These are phyloP conservation scores for Metarhizium robertsii DNA, from an alignment of 2,329 filamentous ascomycete genomes.

Conservation along the genomic window DNA sequence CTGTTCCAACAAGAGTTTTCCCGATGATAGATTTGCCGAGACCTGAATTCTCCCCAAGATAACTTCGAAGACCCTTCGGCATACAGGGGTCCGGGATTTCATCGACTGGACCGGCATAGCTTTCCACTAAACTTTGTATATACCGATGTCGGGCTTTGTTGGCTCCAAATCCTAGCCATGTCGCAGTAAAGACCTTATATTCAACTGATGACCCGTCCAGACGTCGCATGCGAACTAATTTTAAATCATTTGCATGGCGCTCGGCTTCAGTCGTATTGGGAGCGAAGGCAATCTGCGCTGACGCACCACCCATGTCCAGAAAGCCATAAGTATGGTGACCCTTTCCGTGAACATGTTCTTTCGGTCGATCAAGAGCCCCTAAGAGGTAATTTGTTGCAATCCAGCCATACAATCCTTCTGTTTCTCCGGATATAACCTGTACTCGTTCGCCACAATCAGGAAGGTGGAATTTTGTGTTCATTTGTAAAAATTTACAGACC, in stretches of 20 bases:
- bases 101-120: slow-evolving; percentile 45
- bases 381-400: slow-evolving; percentile 93
- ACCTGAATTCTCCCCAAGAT: slow-evolving; percentile 50
- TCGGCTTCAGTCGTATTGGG: slow-evolving; percentile 84
- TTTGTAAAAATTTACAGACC: slow-evolving; percentile 73
- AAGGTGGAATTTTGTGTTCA: slow-evolving; percentile 70
- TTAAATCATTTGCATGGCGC: slow-evolving; percentile 84
- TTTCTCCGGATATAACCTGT: slow-evolving; percentile 91
- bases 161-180: slow-evolving; percentile 96
- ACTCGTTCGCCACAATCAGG: slow-evolving; percentile 87
- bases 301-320: slow-evolving; percentile 95
- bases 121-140: slow-evolving; percentile 63
- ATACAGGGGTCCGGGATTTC: slow-evolving; percentile 89
- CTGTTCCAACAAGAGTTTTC: slow-evolving; percentile 66
- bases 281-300: slow-evolving; percentile 94
- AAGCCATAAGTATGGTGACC: slow-evolving; percentile 94
- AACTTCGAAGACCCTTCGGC: slow-evolving; percentile 65
- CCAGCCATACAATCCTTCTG: slow-evolving; percentile 94
- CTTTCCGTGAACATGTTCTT: slow-evolving; percentile 71
- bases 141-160: slow-evolving; percentile 85
- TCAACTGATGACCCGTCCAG: slow-evolving; percentile 70
- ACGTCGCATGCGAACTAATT: slow-evolving; percentile 73
- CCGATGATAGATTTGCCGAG: slow-evolving; percentile 19
- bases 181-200: slow-evolving; percentile 87
- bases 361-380: slow-evolving; percentile 74